Percentiles rank a stretch among this genome's conserved stretches.
Evolutionary conservation across 108 stramenopile genomes (phyloP).

Genomic region (Cyclotella kingstonii): DNA sequence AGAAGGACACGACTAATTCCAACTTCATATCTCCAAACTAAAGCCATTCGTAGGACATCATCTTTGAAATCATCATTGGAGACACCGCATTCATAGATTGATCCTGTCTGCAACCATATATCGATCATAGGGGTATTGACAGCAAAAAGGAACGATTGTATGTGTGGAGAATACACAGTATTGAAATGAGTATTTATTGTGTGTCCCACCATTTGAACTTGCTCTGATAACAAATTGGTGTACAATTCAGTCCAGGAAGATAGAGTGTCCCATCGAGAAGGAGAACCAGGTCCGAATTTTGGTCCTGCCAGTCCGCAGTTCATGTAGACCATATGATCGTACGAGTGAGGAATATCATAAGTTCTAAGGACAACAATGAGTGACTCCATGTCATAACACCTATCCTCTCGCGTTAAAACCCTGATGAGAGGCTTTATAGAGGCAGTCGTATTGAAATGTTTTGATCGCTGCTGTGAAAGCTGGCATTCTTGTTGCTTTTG

Average conservation of each 20-base stretch:
- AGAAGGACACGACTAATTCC: constrained; percentile 37
- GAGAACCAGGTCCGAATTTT: constrained; percentile 34
- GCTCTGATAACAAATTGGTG: constrained; percentile 35
- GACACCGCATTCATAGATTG: constrained; percentile 44
- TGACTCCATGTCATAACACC: constrained; percentile 60
- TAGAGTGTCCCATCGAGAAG: constrained; percentile 14
- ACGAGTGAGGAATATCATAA: constrained; percentile 18
- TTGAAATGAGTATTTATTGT: constrained; percentile 46
- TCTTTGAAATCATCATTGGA: constrained; percentile 37
- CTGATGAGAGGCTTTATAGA: constrained; percentile 21
- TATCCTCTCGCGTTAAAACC: constrained; percentile 35
- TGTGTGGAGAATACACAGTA: constrained; percentile 32
- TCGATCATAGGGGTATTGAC: constrained; percentile 34
- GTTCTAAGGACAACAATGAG: constrained; percentile 20
- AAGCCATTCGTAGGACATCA: constrained; percentile 26
- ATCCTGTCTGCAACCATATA: constrained; percentile 36
- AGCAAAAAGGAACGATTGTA: constrained; percentile 38
- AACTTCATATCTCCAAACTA: constrained; percentile 44
- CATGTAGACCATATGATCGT: constrained; percentile 54
- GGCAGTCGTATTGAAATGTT: constrained; percentile 6
- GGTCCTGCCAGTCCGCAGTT: constrained; percentile 58
- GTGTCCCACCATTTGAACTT: constrained; percentile 45
- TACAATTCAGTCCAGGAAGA: constrained; percentile 41
- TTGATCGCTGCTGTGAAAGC: constrained; percentile 9
- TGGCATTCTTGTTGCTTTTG: constrained; percentile 24